Conservation (phyloP, 2,329 filamentous ascomycete species). For the Clonostachys rosea region DNA sequence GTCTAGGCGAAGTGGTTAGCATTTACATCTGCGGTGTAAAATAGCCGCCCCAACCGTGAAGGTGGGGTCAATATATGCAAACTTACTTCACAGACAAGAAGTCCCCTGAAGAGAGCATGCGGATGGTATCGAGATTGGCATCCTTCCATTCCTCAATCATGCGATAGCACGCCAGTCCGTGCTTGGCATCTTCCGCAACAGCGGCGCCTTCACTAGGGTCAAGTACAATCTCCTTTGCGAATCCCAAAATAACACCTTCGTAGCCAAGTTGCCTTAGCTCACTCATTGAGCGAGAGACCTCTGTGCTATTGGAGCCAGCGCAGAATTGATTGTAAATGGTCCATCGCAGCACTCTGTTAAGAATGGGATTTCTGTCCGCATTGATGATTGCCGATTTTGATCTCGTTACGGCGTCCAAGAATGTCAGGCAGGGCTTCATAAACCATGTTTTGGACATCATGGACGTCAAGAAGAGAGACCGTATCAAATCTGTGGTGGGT, state of each 20-base stretch:
- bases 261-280: conserved; percentile 43
- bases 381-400: conserved; percentile 33
- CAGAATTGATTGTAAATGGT: conserved; percentile 53
- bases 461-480: conserved; percentile 15
- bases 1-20: not conserved
- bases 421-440: conserved; percentile 13
- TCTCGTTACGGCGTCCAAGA: conserved; percentile 12
- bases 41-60: not conserved
- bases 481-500: conserved; percentile 11
- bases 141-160: conserved; percentile 1
- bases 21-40: no score
- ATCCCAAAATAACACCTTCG: conserved; percentile 46
- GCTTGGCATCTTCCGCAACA: conserved; percentile 11
- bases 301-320: conserved; percentile 40
- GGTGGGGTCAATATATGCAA: not conserved
- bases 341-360: conserved; percentile 35
- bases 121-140: conserved; percentile 36
- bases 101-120: conserved; percentile 43
- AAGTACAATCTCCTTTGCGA: conserved; percentile 42
- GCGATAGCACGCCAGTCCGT: conserved; percentile 19
- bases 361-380: conserved; percentile 29
- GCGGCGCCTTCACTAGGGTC: conserved; percentile 7
- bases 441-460: conserved; percentile 16
- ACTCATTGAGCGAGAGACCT: conserved; percentile 37
- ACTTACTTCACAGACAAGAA: conserved; percentile 54